phyloP scores from a whole-genome alignment of 73 alveolate genomes.

The Tetrahymena thermophila region DNA sequence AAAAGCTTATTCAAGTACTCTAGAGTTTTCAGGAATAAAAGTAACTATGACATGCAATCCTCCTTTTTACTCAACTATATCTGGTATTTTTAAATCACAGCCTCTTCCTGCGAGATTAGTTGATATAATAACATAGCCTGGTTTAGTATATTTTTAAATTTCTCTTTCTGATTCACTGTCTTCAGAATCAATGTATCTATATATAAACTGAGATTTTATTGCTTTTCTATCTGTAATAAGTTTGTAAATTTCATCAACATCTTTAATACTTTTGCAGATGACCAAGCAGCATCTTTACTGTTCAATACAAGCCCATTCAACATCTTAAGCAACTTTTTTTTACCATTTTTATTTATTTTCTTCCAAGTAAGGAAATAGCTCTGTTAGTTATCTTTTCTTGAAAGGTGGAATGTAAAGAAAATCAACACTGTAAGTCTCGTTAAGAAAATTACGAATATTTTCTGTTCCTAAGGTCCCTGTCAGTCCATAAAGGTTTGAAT shows the following conservation, averaged over 20 bases:
- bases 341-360: background rate
- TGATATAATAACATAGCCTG: constrained; percentile 61
- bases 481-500: background rate
- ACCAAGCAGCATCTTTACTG: constrained; percentile 24
- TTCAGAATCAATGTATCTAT: background rate
- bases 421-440: background rate
- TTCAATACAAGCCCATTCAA: background rate
- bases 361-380: background rate
- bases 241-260: background rate
- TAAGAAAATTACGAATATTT: background rate
- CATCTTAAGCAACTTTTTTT: background rate
- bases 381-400: background rate
- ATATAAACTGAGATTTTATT: background rate
- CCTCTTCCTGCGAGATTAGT: constrained; percentile 84
- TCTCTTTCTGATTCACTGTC: background rate
- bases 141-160: constrained; percentile 41
- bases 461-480: constrained; percentile 25
- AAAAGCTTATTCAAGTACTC: constrained; percentile 58
- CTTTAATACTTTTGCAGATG: constrained; percentile 20
- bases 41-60: constrained; percentile 74
- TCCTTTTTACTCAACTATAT: constrained; percentile 51
- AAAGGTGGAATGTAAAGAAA: constrained; percentile 6
- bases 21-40: constrained; percentile 52
- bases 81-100: constrained; percentile 51
- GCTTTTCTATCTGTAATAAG: background rate